Percentiles rank a stretch among this genome's conserved stretches.
phyloP scores from a whole-genome alignment of 2,329 filamentous ascomycete genomes.

The Exutisphaerella laricina region DNA sequence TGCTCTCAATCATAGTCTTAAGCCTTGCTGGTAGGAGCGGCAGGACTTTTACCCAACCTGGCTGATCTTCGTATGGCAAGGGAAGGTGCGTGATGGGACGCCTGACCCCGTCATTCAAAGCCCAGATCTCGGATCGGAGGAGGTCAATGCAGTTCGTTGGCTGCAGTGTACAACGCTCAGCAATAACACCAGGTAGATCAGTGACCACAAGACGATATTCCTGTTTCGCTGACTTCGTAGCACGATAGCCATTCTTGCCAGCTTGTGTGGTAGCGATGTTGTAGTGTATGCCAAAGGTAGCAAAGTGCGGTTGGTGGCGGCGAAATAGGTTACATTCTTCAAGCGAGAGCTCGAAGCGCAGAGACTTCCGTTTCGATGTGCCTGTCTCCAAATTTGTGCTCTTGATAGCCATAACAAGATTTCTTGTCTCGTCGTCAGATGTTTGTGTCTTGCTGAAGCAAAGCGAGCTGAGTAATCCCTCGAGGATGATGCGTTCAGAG shows the following conservation, averaged over 20 bases:
- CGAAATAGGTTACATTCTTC: constrained; percentile 58
- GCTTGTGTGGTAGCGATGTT: constrained; percentile 33
- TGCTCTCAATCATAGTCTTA: constrained; percentile 68
- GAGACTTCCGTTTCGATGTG: constrained; percentile 42
- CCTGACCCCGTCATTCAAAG: constrained; percentile 44
- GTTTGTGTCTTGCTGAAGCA: constrained; percentile 30
- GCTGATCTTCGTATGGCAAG: constrained; percentile 1
- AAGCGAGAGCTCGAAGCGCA: constrained; percentile 60
- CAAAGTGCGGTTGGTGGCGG: constrained; percentile 53
- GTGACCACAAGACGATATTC: constrained; percentile 39
- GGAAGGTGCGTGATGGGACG: constrained; percentile 3
- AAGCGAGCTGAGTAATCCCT: constrained; percentile 60
- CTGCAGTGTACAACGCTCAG: constrained; percentile 68
- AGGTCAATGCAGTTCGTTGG: constrained; percentile 68
- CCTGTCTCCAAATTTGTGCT: constrained; percentile 1
- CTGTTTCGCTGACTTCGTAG: background rate
- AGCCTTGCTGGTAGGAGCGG: constrained; percentile 36
- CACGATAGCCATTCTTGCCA: background rate
- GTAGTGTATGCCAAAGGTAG: constrained; percentile 69
- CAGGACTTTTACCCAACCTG: constrained; percentile 14
- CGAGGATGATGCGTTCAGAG: constrained; percentile 79
- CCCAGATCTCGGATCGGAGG: constrained; percentile 70
- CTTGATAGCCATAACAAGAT: constrained; percentile 3
- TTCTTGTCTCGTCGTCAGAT: background rate
- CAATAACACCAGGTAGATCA: constrained; percentile 64